Percentiles rank a stretch among this genome's conserved stretches.
phyloP scores from a whole-genome alignment of 345 rosid species.

The Citrus hindsii region DNA sequence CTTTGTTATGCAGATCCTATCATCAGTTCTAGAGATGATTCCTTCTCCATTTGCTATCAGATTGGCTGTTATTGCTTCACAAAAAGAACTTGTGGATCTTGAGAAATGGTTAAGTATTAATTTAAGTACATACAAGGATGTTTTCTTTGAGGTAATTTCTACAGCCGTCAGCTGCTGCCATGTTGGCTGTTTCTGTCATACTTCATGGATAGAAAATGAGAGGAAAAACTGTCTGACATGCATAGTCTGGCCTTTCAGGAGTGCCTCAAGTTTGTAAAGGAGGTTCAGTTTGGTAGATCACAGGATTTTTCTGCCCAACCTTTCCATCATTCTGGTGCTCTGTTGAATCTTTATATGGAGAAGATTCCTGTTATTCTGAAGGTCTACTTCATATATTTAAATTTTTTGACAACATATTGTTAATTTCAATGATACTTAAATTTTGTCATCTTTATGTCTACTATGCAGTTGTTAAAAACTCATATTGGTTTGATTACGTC shows the following conservation, averaged over 20 bases:
- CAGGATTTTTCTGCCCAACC: constrained; percentile 56
- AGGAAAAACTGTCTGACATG: constrained; percentile 13
- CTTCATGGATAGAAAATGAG: neutral
- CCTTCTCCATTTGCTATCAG: constrained; percentile 66
- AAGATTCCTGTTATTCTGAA: constrained; percentile 57
- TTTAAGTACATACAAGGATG: constrained; percentile 56
- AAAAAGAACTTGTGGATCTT: constrained; percentile 68
- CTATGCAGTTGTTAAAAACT: constrained; percentile 61
- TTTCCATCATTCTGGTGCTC: constrained; percentile 54
- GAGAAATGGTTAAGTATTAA: constrained; percentile 78
- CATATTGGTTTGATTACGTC: constrained; percentile 44
- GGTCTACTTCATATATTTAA: constrained; percentile 33
- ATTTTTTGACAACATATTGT: neutral
- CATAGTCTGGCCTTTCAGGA: constrained; percentile 53
- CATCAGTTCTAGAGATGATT: constrained; percentile 63
- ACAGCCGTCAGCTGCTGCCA: neutral
- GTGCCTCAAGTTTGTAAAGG: constrained; percentile 79
- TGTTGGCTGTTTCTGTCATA: neutral
- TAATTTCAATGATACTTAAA: neutral
- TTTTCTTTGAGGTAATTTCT: constrained; percentile 70
- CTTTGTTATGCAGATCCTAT: constrained; percentile 55
- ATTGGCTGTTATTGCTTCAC: constrained; percentile 83
- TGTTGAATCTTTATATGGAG: constrained; percentile 57
- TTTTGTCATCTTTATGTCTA: neutral
- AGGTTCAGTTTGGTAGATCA: constrained; percentile 60